Percentiles rank a stretch among this genome's conserved stretches.
Conservation (phyloP, 2,329 filamentous ascomycete species). For the Aspergillus ruber region DNA sequence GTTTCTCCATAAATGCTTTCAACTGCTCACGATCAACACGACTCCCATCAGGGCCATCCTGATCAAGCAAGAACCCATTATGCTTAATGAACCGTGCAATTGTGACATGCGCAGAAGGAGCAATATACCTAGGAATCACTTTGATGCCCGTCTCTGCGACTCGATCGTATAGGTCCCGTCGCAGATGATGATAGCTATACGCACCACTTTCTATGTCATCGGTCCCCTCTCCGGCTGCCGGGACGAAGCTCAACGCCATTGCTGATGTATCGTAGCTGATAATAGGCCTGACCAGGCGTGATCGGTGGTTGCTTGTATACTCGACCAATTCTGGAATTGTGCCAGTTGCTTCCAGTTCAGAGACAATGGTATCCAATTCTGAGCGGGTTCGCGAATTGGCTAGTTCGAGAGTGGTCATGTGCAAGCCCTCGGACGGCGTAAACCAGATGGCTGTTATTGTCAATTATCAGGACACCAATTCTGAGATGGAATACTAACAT, state of each 20-base stretch:
- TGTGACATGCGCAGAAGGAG: conserved; percentile 85
- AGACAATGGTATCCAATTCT: conserved; percentile 61
- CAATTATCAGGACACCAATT: not conserved
- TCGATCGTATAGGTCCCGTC: conserved; percentile 66
- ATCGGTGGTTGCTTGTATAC: conserved; percentile 60
- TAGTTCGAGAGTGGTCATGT: conserved; percentile 80
- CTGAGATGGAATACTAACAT: conserved; percentile 48
- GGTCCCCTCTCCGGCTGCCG: conserved; percentile 59
- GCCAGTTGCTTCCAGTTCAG: conserved; percentile 47
- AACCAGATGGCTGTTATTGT: conserved; percentile 65
- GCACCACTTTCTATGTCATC: conserved; percentile 45
- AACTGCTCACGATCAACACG: conserved; percentile 48
- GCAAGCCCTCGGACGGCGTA: conserved; percentile 71
- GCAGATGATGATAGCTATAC: conserved; percentile 87
- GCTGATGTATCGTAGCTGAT: conserved; percentile 80
- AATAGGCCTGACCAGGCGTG: conserved; percentile 73
- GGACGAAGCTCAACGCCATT: conserved; percentile 79
- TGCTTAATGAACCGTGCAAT: conserved; percentile 71
- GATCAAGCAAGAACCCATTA: conserved; percentile 46
- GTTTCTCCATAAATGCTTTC: conserved; percentile 57
- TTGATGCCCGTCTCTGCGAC: conserved; percentile 58
- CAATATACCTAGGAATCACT: conserved; percentile 73
- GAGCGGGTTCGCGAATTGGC: conserved; percentile 67
- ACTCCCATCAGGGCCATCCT: conserved; percentile 28
- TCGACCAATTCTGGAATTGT: conserved; percentile 55